Base-by-base conservation (phyloP, 805 yeast genomes). In the Tetrapisispora fleetii region DNA sequence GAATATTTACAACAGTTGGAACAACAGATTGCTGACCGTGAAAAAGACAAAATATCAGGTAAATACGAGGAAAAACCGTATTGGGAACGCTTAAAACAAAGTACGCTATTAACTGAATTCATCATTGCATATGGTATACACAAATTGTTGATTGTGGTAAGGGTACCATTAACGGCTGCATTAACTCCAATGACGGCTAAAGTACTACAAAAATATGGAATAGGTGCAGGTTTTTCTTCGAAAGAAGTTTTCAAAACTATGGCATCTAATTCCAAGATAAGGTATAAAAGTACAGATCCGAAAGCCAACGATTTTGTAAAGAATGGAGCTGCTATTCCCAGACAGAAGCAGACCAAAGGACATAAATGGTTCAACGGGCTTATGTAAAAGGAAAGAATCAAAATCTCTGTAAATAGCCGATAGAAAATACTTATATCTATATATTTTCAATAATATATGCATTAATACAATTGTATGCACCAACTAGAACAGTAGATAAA, bases 61-160 rank as follows among this genome's bases (percentile, higher is more conserved):
- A 33, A 32, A 18, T 21, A 46, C 9, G 55, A 56, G 37, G 42
- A 40, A 17, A 48, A 56, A 17, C 52, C 50, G 4, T 21, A 18
- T 57, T 63, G 69, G 69, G 54, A 54, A 41, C 46, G 50, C 17
- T 40, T 60, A 39, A 63, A 59, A 46, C 59, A 62, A 28, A 58
- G 64, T 8, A 72, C 81, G 48, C 63, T 88, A 60, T 62, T 86
- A 74, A 84, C 97, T 0, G 97, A 91, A 65, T 79, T 88, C 56
- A 81, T 85, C 13, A 76, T 93, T 46, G 98, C 98, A 0, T 93
- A 93, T 63, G 96, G 96, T 2, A 70, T 93, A 42, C 98, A 93
- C 71, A 93, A 93, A 69, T 78, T 90, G 4, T 73, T 93, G 53
- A 77, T 91, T 22, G 78, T 91, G 51, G 76, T 93, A 39, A 76